Conservation (phyloP, 495 filamentous ascomycete species). For the Pseudomonodictys pantanalensis region DNA sequence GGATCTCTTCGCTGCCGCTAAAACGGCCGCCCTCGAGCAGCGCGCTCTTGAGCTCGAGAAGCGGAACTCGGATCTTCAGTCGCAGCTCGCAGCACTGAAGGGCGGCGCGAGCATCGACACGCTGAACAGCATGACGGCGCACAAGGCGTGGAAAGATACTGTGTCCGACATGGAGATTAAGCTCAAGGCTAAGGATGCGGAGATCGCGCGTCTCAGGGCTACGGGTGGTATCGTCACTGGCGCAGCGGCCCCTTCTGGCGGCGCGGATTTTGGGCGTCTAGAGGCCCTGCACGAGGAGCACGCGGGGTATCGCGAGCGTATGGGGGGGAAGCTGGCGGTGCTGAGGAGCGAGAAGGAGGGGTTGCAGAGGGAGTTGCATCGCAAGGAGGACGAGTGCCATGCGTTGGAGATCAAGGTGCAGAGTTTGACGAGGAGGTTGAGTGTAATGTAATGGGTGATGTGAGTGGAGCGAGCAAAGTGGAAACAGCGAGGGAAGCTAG, state of each 20-base stretch:
- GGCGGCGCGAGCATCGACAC: constrained; percentile 20
- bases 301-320: constrained; percentile 27
- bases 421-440: constrained; percentile 27
- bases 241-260: not conserved
- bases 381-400: constrained; percentile 33
- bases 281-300: constrained; percentile 34
- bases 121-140: constrained; percentile 25
- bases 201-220: constrained; percentile 15
- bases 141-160: constrained; percentile 31
- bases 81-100: constrained; percentile 17
- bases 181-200: constrained; percentile 25
- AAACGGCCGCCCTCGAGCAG: constrained; percentile 39
- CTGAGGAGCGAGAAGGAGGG: constrained; percentile 35
- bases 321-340: constrained; percentile 28
- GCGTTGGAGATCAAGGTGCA: constrained; percentile 31
- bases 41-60: constrained; percentile 38
- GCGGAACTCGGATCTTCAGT: constrained; percentile 32
- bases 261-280: constrained; percentile 16
- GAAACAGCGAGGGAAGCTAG: too few species aligned
- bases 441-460: constrained; percentile 1
- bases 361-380: constrained; percentile 34
- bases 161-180: constrained; percentile 24
- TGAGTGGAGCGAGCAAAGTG: too few species aligned
- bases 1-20: constrained; percentile 38
- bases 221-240: constrained; percentile 1